phyloP scores from a whole-genome alignment of 495 filamentous ascomycete genomes.

The Hyaloscypha finlandica region DNA sequence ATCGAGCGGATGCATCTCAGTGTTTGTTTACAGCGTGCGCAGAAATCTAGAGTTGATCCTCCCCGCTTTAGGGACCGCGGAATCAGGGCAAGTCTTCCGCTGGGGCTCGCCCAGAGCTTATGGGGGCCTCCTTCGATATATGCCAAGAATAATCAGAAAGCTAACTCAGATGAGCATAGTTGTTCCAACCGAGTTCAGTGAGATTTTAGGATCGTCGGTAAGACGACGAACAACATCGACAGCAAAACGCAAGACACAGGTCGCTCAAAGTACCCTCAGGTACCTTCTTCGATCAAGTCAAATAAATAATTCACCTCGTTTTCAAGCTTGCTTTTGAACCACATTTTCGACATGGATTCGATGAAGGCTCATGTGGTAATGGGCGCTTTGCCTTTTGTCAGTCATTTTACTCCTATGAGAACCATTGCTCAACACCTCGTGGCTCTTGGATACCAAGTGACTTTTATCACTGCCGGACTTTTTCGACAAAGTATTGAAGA shows the following conservation, averaged over 20 bases:
- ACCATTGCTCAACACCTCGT: slow-evolving; percentile 1
- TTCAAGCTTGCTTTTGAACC: no score
- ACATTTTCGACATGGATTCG: not conserved
- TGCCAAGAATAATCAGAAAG: not conserved
- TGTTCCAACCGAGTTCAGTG: not conserved
- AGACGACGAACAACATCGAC: no score
- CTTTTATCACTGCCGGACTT: not conserved
- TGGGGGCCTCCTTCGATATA: not conserved
- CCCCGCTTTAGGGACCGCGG: no score
- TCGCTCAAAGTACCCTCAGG: no score
- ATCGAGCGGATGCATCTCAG: not conserved
- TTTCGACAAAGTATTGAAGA: not conserved
- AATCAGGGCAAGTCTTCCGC: no score
- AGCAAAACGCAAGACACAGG: no score
- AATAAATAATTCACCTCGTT: no score
- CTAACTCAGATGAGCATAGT: not conserved
- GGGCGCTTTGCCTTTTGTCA: not conserved
- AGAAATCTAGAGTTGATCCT: not conserved
- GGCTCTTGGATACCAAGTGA: not conserved
- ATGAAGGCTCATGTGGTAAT: not conserved
- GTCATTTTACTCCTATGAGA: not conserved
- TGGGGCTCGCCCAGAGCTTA: not conserved
- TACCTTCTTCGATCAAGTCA: no score
- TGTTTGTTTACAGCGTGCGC: not conserved
- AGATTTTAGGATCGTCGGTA: not conserved